Evolutionary conservation across 805 yeast species (phyloP), one percentile per base, ranked within the genome.

Genomic region (Priceomyces haplophilus): DNA sequence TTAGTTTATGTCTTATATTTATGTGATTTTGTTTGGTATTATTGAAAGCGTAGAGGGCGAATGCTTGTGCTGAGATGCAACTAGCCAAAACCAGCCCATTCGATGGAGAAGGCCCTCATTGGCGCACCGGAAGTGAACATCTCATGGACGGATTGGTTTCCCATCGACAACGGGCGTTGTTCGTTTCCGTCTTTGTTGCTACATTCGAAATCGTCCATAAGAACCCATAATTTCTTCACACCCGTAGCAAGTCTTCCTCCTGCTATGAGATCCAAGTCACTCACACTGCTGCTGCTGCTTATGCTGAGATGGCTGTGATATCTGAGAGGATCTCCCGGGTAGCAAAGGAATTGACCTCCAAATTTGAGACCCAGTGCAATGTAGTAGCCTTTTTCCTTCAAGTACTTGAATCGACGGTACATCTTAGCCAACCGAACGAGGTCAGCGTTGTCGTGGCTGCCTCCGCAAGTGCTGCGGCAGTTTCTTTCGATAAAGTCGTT

Each of bases 41-140:
- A n/a, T n/a, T n/a, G n/a, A n/a, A n/a, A n/a, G n/a, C n/a, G n/a
- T n/a, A n/a, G n/a, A n/a, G n/a, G n/a, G n/a, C n/a, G n/a, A n/a
- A n/a, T n/a, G n/a, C n/a, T n/a, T n/a, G n/a, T n/a, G n/a, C n/a
- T n/a, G n/a, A n/a, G n/a, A n/a, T n/a, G n/a, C n/a, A n/a, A 21
- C 24, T 61, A 88, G 44, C 97, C 97, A 66, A 91, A 91, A 0
- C 97, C 97, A 0, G 98, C 89, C 99, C 99, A 91, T 64, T 91
- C 97, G 1, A 91, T 69, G 4, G 96, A 84, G 56, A 79, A 91
- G 13, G 76, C 75, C 37, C 64, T 66, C 12, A 67, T 64, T 37
- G 52, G 53, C 8, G 63, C 58, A 56, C 53, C 34, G 33, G 40
- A 43, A 20, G 17, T 38, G 20, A 33, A 37, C 20, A 29, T 29